Conservation (phyloP, 192 early-diverging fungal genomes). For the Coemansia sp. region DNA sequence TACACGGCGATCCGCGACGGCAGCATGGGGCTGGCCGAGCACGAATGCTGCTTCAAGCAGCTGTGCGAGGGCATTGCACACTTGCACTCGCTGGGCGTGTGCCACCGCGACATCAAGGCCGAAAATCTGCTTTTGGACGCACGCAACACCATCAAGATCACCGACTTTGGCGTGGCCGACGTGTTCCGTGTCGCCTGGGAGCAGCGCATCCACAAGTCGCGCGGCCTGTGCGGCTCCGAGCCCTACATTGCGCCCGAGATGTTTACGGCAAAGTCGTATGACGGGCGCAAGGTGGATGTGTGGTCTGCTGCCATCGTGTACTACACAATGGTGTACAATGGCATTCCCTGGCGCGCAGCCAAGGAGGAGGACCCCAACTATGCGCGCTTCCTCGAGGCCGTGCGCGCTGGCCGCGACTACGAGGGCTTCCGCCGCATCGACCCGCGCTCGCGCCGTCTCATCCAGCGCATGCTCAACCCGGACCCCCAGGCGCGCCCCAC, state of each 20-base stretch:
- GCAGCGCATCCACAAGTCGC: slow-evolving; percentile 68
- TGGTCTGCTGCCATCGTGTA: slow-evolving; percentile 95
- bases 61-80: slow-evolving; percentile 85
- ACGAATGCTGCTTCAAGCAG: slow-evolving; percentile 93
- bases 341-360: slow-evolving; percentile 63
- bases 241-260: slow-evolving; percentile 97
- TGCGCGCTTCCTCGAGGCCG: slow-evolving; percentile 59
- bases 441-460: slow-evolving; percentile 62
- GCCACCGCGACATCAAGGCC: slow-evolving; percentile 81
- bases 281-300: slow-evolving; percentile 85
- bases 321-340: slow-evolving; percentile 74
- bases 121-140: slow-evolving; percentile 87
- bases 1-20: slow-evolving; percentile 74
- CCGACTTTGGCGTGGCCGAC: slow-evolving; percentile 96
- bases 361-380: slow-evolving; percentile 64
- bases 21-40: slow-evolving; percentile 72
- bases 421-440: slow-evolving; percentile 73
- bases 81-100: slow-evolving; percentile 92
- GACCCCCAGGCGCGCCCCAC: slow-evolving; percentile 67
- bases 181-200: slow-evolving; percentile 92
- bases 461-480: slow-evolving; percentile 82
- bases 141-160: slow-evolving; percentile 85
- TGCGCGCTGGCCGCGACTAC: slow-evolving; percentile 64
- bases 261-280: slow-evolving; percentile 75
- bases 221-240: slow-evolving; percentile 90